Conservation (phyloP, 441 rosid species). For the Bruguiera hainesii region DNA sequence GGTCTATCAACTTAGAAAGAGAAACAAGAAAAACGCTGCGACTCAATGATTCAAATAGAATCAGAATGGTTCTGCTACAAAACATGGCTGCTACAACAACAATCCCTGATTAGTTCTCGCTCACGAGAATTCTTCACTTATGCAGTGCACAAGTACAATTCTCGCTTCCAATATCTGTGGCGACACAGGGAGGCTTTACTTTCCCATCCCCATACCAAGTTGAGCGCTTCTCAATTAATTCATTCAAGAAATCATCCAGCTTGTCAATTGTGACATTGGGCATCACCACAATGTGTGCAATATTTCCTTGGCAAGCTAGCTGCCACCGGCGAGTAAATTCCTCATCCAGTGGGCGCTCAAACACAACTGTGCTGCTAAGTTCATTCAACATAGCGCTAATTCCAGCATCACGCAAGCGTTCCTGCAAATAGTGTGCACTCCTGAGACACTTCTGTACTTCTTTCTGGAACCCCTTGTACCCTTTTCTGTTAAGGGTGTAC, state of each 20-base stretch:
- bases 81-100: slow-evolving; percentile 9
- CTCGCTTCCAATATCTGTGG: slow-evolving; percentile 51
- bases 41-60: slow-evolving; percentile 20
- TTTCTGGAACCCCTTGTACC: slow-evolving; percentile 88
- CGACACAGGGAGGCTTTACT: slow-evolving; percentile 56
- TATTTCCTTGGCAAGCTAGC: slow-evolving; percentile 88
- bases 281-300: slow-evolving; percentile 93
- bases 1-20: neutral
- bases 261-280: slow-evolving; percentile 71
- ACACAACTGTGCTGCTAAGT: slow-evolving; percentile 91
- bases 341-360: slow-evolving; percentile 84
- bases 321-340: slow-evolving; percentile 90
- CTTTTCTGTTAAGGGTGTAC: slow-evolving; percentile 85
- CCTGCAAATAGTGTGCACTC: slow-evolving; percentile 88
- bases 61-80: slow-evolving; percentile 16
- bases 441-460: slow-evolving; percentile 91
- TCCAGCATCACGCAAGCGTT: slow-evolving; percentile 50
- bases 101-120: slow-evolving; percentile 9
- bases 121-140: slow-evolving; percentile 28
- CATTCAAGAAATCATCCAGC: slow-evolving; percentile 65
- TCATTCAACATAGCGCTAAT: slow-evolving; percentile 90
- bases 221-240: slow-evolving; percentile 46
- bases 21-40: neutral
- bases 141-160: slow-evolving; percentile 69
- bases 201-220: slow-evolving; percentile 58